Base-by-base conservation (phyloP, 441 rosid genomes). In the Syzygium malaccense region DNA sequence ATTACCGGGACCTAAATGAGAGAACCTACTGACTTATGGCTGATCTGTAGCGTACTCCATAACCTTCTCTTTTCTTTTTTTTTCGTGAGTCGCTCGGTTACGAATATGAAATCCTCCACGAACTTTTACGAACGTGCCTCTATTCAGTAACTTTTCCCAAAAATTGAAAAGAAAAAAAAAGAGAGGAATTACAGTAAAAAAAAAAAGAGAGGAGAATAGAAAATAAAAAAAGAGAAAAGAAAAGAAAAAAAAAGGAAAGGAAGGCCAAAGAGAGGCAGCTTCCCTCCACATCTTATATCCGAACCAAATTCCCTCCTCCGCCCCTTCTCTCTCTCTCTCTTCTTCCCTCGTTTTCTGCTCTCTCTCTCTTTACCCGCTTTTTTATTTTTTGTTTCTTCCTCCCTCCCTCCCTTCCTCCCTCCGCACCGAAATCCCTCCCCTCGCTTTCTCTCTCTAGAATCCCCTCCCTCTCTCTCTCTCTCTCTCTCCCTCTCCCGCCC, bases 241-340 rank as follows among this genome's bases (percentile, higher is more conserved):
- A 57, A 56, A 58, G 23, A 57, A 56, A 84, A 75, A 45, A 90
- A 55, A 41, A 75, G 86, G 89, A 88, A 88, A 66, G 91, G 88
- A 8, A 15, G 89, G 71, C 48, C 48, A 45, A 45, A 45, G 9
- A 91, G 4, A 3, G n/a, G 56, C 45, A 7, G 32, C 92, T 95
- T 96, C 98, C 98, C 97, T 96, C 97, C 97, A 95, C 94, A 94
- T 92, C 95, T 91, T 91, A 91, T 93, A 93, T 96, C 98, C 94
- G 95, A 96, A 95, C 99, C 95, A 95, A 95, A 93, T 92, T 92
- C 95, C 96, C 94, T 93, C 95, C 93, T 86, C 85, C 86, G 33
- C 68, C 33, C 6, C 68, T 62, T 5, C 54, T 87, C 91, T 85
- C 89, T 91, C 87, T 33, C 89, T 93, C 45, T 41, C 45, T 41